phyloP scores from a whole-genome alignment of 768 basidiomycete species.

The Kwoniella newhampshirensis region DNA sequence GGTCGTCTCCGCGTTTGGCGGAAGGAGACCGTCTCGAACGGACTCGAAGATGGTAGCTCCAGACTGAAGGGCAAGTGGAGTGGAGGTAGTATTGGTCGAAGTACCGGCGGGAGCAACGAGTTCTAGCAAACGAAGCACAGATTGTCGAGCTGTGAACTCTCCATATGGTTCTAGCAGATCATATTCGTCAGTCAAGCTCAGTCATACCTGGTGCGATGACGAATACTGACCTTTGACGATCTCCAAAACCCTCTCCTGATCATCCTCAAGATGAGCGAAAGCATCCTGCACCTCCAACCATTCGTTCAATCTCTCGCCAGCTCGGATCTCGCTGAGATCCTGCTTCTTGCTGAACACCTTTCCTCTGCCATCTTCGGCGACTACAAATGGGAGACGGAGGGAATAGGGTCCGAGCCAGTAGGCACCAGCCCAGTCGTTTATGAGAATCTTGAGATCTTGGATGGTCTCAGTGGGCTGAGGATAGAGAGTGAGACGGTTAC shows the following conservation, averaged over 20 bases:
- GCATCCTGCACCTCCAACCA: slow-evolving; percentile 55
- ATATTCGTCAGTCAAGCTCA: background rate
- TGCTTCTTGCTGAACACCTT: slow-evolving; percentile 39
- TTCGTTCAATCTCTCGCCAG: slow-evolving; percentile 54
- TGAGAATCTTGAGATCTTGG: slow-evolving; percentile 52
- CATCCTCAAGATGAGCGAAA: slow-evolving; percentile 49
- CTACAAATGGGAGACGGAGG: slow-evolving; percentile 39
- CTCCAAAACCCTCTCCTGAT: slow-evolving; percentile 52
- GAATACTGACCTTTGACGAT: slow-evolving; percentile 52
- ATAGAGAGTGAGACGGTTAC: slow-evolving; percentile 36
- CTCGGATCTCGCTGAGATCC: slow-evolving; percentile 41
- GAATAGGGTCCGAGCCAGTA: slow-evolving; percentile 58
- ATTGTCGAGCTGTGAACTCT: slow-evolving; percentile 53
- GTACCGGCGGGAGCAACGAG: slow-evolving; percentile 45
- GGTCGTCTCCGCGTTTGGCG: slow-evolving; percentile 19
- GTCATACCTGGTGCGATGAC: background rate
- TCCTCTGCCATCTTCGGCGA: slow-evolving; percentile 31
- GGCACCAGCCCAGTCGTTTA: slow-evolving; percentile 55
- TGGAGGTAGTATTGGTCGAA: slow-evolving; percentile 36
- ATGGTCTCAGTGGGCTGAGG: slow-evolving; percentile 51
- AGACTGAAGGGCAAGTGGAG: slow-evolving; percentile 42
- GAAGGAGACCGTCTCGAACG: slow-evolving; percentile 51
- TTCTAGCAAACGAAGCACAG: slow-evolving; percentile 54
- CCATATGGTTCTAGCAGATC: slow-evolving; percentile 53
- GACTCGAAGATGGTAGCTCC: slow-evolving; percentile 51